Evolutionary conservation across 306 rosid species (phyloP).

Genomic region (Sophora flavescens): DNA sequence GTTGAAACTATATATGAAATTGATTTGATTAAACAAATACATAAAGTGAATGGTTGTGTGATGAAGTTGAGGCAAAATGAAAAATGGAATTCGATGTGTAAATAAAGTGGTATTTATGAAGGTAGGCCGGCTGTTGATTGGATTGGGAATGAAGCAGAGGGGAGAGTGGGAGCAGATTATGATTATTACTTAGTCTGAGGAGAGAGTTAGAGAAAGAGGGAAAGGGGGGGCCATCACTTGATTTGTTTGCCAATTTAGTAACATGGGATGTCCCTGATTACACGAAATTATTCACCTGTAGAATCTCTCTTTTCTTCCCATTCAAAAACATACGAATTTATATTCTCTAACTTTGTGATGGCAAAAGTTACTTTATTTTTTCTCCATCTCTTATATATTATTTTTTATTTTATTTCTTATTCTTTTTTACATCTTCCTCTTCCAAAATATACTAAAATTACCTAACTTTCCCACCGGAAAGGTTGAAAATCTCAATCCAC

Average conservation of each 20-base stretch:
- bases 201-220: too few relatives aligned
- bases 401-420: too few relatives aligned
- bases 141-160: neutral
- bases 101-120: neutral
- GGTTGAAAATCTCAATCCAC: too few relatives aligned
- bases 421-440: too few relatives aligned
- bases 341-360: too few relatives aligned
- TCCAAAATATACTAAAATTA: too few relatives aligned
- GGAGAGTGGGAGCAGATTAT: conserved; percentile 10
- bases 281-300: conserved; percentile 51
- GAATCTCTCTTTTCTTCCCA: conserved; percentile 40
- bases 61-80: conserved; percentile 28
- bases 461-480: too few relatives aligned
- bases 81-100: conserved; percentile 23
- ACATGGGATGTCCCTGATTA: conserved; percentile 73
- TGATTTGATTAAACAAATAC: neutral
- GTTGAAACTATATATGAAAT: neutral
- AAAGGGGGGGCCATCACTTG: conserved; percentile 49
- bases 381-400: too few relatives aligned
- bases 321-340: conserved; percentile 44
- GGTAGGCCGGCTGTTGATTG: conserved; percentile 38
- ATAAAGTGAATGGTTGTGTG: conserved; percentile 47
- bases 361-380: too few relatives aligned
- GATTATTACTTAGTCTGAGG: conserved; percentile 36
- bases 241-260: conserved; percentile 69